A percentile compares a stretch with the other conserved stretches of the same genome.
Evolutionary conservation across 1,139 yeast species (phyloP).

Genomic region (Yamadazyma dushanensis): DNA sequence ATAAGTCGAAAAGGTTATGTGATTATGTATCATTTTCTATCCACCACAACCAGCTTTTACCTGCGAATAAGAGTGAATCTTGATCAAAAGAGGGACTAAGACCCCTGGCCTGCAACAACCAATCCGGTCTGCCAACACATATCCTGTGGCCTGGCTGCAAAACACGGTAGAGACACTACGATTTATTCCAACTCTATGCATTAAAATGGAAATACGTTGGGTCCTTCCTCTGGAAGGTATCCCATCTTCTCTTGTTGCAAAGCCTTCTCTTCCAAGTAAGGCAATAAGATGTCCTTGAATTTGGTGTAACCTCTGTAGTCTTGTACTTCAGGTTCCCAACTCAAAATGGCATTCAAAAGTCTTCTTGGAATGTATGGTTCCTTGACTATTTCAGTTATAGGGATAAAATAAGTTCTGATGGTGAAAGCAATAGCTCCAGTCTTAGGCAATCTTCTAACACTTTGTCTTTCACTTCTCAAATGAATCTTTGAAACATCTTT

Average conservation of each 20-base stretch:
- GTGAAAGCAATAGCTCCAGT: conserved; percentile 63
- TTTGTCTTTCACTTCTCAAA: conserved; percentile 69
- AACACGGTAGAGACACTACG: too few species aligned
- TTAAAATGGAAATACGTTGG: conserved; percentile 43
- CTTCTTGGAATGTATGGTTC: conserved; percentile 65
- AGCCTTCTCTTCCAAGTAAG: conserved; percentile 53
- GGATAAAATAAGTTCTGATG: conserved; percentile 61
- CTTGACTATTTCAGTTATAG: conserved; percentile 50
- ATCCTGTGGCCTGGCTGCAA: too few species aligned
- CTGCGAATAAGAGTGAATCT: too few species aligned
- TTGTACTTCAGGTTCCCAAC: conserved; percentile 61
- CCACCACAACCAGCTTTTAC: too few species aligned
- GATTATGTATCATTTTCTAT: too few species aligned
- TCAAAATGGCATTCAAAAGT: conserved; percentile 53
- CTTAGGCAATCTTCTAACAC: conserved; percentile 64
- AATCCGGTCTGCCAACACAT: too few species aligned
- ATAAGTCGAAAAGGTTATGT: too few species aligned
- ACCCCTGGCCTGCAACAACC: too few species aligned
- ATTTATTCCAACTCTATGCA: too few species aligned
- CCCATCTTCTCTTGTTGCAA: conserved; percentile 53
- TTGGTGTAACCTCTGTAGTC: conserved; percentile 59
- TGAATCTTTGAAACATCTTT: conserved; percentile 43
- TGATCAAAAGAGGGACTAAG: too few species aligned
- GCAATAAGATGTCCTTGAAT: conserved; percentile 53
- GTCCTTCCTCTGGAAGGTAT: conserved; percentile 36